Percentiles rank a stretch among this genome's conserved stretches.
phyloP scores from a whole-genome alignment of 148 eudicot genomes.

The Rhododendron kiyosumense region DNA sequence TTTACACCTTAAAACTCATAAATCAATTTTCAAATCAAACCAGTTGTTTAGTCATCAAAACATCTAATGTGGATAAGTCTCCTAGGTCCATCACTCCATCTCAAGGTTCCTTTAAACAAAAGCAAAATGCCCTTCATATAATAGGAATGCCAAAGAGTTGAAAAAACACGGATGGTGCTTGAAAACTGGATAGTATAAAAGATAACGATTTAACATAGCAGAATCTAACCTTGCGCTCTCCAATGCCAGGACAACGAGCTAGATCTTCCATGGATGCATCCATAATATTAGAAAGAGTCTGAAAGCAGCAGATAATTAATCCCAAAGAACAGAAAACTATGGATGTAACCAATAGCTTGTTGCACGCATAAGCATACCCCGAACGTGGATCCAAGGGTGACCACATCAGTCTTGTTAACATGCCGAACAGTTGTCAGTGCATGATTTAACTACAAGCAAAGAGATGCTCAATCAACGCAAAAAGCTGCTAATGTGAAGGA shows the following conservation, averaged over 20 bases:
- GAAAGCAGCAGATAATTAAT: conserved; percentile 10
- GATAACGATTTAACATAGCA: not conserved
- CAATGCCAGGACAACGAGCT: conserved; percentile 97
- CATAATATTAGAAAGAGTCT: conserved; percentile 87
- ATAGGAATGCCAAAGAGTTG: not conserved
- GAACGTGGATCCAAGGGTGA: conserved; percentile 94
- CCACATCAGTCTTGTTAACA: conserved; percentile 93
- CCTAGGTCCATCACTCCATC: not conserved
- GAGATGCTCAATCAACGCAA: not conserved
- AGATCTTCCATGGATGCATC: conserved; percentile 99
- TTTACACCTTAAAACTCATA: not conserved
- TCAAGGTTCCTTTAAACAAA: not conserved
- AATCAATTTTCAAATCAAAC: not conserved
- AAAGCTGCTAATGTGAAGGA: not conserved
- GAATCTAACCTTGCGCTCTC: conserved; percentile 80
- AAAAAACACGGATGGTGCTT: not conserved
- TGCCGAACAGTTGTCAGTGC: conserved; percentile 80
- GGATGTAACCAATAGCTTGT: not conserved
- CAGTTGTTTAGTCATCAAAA: not conserved
- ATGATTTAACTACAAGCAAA: conserved; percentile 61
- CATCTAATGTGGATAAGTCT: not conserved
- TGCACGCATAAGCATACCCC: conserved; percentile 50
- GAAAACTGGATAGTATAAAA: not conserved
- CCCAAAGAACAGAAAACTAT: not conserved
- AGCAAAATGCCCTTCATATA: not conserved